Percentiles rank a stretch among this genome's conserved stretches.
These are phyloP conservation scores for Phoma sp. DNA, from an alignment of 2,329 filamentous ascomycete genomes.

Conservation along the genomic window DNA sequence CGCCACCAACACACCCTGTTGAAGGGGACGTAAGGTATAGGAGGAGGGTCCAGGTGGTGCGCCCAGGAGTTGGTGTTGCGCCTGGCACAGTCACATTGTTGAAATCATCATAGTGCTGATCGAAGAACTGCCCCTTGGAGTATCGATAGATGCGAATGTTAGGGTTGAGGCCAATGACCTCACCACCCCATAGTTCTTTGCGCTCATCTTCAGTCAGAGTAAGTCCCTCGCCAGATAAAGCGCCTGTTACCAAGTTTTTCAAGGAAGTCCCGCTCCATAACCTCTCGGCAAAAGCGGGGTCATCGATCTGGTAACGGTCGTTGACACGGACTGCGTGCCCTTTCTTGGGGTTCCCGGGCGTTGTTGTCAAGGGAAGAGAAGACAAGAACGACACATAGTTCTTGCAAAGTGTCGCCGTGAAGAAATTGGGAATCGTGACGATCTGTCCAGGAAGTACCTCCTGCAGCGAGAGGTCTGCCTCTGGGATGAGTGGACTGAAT, in stretches of 20 bases:
- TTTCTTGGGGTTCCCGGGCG: slow-evolving; percentile 77
- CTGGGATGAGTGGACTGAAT: slow-evolving; percentile 72
- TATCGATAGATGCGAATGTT: slow-evolving; percentile 93
- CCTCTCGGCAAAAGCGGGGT: slow-evolving; percentile 74
- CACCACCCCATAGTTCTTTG: slow-evolving; percentile 73
- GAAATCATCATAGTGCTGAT: slow-evolving; percentile 91
- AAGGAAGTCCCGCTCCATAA: slow-evolving; percentile 82
- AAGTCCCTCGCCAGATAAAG: slow-evolving; percentile 45
- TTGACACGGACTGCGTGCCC: slow-evolving; percentile 87
- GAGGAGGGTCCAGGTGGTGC: slow-evolving; percentile 90
- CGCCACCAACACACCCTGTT: slow-evolving; percentile 81
- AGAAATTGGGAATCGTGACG: slow-evolving; percentile 75
- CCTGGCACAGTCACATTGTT: slow-evolving; percentile 70
- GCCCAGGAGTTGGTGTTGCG: slow-evolving; percentile 57
- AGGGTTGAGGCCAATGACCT: slow-evolving; percentile 82
- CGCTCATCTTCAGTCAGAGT: slow-evolving; percentile 41
- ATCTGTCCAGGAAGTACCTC: slow-evolving; percentile 71
- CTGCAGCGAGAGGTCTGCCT: slow-evolving; percentile 68
- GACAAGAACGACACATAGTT: slow-evolving; percentile 77
- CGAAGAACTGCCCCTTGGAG: slow-evolving; percentile 85
- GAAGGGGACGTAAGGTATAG: slow-evolving; percentile 81
- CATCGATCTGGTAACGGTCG: slow-evolving; percentile 84
- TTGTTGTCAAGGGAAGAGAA: slow-evolving; percentile 75
- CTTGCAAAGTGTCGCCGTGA: slow-evolving; percentile 76
- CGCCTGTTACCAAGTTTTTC: slow-evolving; percentile 61